Evolutionary conservation across 1,284 basidiomycete genomes (phyloP), one percentile per base, ranked within the genome.

Genomic region (Cutaneotrichosporon sp.): DNA sequence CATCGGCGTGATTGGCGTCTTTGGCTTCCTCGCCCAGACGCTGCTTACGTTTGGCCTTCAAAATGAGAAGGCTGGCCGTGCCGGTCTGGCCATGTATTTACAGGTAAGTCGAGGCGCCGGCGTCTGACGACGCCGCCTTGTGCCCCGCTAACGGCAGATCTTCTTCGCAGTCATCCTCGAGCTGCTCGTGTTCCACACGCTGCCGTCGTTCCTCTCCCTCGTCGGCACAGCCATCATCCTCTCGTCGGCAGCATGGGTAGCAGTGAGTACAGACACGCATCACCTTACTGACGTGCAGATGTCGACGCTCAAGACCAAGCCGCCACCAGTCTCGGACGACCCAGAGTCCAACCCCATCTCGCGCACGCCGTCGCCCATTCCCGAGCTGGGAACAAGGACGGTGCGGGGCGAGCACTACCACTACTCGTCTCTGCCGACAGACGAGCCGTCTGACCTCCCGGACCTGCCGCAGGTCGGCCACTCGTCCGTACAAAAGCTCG

Each of bases 11-110:
- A 57, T 69, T 64, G 60, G 78, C 73, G 49, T 84, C 3, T 81
- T 83, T 54, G 84, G 84, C 2, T 84, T 86, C 60, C 59, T 76
- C 15, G 82, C 79, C 0, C 84, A 85, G 70, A 80, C 81, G 2
- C 52, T 74, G 8, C 62, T 77, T 8, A 75, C 75, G 3, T 50
- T 72, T 36, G 75, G 74, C 8, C 58, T 77, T 1, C 72, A 75
- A 44, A 67, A 72, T 4, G 75, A 76, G 51, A 74, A 74, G 53
- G 75, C 74, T 4, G 75, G 74, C 1, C 58, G 74, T 44, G 75
- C 74, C 1, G 65, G 69, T 10, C 52, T 76, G n/a, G 74, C 73
- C 3, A 66, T 72, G 52, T 77, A 76, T 44, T 62, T 72, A 8
- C 69, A 69, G 59, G 73, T 75, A 18, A 47, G 35, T 18, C 10